These are phyloP conservation scores for Daedaleopsis sinensis DNA, from an alignment of 768 basidiomycete genomes.

Conservation along the genomic window DNA sequence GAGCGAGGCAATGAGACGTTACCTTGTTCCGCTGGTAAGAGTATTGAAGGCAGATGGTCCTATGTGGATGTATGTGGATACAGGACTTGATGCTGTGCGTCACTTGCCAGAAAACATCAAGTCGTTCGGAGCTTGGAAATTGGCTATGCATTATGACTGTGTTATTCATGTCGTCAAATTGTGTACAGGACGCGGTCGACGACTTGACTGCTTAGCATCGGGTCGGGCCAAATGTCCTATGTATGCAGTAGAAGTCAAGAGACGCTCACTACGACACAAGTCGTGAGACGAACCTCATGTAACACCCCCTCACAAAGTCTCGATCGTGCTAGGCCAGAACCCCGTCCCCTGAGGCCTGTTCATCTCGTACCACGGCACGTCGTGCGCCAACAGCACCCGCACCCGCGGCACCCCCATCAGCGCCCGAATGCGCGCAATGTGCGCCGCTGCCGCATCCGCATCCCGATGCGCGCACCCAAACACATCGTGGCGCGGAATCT, in stretches of 20 bases:
- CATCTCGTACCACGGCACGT: constrained; percentile 50
- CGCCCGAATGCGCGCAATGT: constrained; percentile 43
- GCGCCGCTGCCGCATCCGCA: constrained; percentile 43
- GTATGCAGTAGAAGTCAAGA: neutral
- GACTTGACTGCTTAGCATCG: too few relatives aligned
- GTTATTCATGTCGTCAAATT: too few relatives aligned
- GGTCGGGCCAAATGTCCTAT: neutral
- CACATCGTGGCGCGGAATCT: constrained; percentile 37
- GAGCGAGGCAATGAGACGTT: too few relatives aligned
- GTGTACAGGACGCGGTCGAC: too few relatives aligned
- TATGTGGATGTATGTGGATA: too few relatives aligned
- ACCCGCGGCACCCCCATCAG: constrained; percentile 39
- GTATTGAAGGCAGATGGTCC: too few relatives aligned
- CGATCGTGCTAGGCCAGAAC: constrained; percentile 37
- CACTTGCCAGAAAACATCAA: too few relatives aligned
- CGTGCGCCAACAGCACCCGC: constrained; percentile 55
- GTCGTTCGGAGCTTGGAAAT: too few relatives aligned
- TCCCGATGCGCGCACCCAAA: constrained; percentile 45
- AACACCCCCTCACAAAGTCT: constrained; percentile 3
- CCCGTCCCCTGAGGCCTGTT: constrained; percentile 42
- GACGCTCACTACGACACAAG: neutral
- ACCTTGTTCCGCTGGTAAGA: too few relatives aligned
- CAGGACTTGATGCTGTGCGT: too few relatives aligned
- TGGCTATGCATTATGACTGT: too few relatives aligned
- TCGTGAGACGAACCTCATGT: neutral